These are phyloP conservation scores for Fusarium subtropicale DNA, from an alignment of 2,329 filamentous ascomycete species.

Conservation along the genomic window DNA sequence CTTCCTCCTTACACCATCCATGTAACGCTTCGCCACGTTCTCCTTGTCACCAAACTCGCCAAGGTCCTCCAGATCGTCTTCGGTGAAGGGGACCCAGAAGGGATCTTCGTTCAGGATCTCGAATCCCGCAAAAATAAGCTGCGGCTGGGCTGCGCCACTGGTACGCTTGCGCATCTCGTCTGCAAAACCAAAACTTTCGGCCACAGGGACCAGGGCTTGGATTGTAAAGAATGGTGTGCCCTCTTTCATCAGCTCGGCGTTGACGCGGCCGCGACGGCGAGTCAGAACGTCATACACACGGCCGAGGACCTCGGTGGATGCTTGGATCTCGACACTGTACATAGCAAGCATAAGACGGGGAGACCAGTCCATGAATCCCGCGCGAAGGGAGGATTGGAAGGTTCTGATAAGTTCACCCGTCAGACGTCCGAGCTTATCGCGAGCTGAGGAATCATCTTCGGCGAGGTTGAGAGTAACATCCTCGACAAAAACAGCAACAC, in stretches of 20 bases:
- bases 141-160: slow-evolving; percentile 88
- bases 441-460: slow-evolving; percentile 66
- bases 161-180: slow-evolving; percentile 98
- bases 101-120: slow-evolving; percentile 95
- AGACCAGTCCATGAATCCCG: slow-evolving; percentile 94
- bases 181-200: slow-evolving; percentile 93
- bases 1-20: slow-evolving; percentile 85
- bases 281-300: slow-evolving; percentile 99
- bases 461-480: slow-evolving; percentile 73
- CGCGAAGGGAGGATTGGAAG: slow-evolving; percentile 83
- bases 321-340: slow-evolving; percentile 98
- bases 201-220: slow-evolving; percentile 85
- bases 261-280: slow-evolving; percentile 86
- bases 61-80: slow-evolving; percentile 95
- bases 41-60: slow-evolving; percentile 93
- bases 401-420: slow-evolving; percentile 95
- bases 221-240: slow-evolving; percentile 98
- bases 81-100: slow-evolving; percentile 96
- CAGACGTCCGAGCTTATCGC: slow-evolving; percentile 79
- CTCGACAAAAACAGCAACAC: slow-evolving; percentile 90
- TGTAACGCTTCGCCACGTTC: slow-evolving; percentile 96
- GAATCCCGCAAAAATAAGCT: slow-evolving; percentile 93
- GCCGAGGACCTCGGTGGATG: slow-evolving; percentile 92
- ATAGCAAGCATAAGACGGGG: slow-evolving; percentile 95
- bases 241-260: slow-evolving; percentile 92